Base-by-base conservation (phyloP, 176 grass and related monocot genomes). In the Canna indica region DNA sequence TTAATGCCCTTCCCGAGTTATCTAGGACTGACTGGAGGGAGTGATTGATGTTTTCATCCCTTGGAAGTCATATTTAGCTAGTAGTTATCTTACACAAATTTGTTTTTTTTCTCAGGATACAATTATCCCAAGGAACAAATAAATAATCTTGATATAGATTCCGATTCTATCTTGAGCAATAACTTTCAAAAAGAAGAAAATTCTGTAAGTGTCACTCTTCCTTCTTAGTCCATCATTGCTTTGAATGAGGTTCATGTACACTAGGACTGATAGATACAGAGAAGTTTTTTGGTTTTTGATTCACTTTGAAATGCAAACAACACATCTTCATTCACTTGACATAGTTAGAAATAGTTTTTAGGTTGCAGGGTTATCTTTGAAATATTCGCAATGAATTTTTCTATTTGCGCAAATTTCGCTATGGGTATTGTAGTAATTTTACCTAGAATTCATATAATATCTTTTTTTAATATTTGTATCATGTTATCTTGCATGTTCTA, bases 171-270 rank as follows among this genome's bases (percentile, higher is more conserved):
- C 52, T 52, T 1, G 28, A 22, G 45, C 17, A 71, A 45, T 35
- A 34, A 7, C 69, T 71, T 33, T 71, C 67, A 8, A 47, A 71
- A 46, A 22, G 45, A 35, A 53, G 69, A 71, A 71, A 34, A 71
- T 71, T 53, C 46, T 53, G 69, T 71, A 36, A 71, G 69, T 71
- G 29, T 1, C n/a, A 27, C 3, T 3, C 22, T 41, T 36, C 63
- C 60, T 7, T 6, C 0, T 15, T 20, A 1, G 15, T 33, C 27
- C 34, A 18, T 27, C 34, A 64, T 33, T 33, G 31, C 6, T 33
- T 33, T 18, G 3, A 64, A 18, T 35, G 29, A 64, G 11, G n/a
- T n/a, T n/a, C 60, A 27, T 31, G 15, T 64, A 5, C 50, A 18
- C 11, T 32, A 27, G 29, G 34, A 64, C 5, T 5, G 26, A 7